These are phyloP conservation scores for Sungouiella blattae DNA, from an alignment of 805 yeast species.

Conservation along the genomic window DNA sequence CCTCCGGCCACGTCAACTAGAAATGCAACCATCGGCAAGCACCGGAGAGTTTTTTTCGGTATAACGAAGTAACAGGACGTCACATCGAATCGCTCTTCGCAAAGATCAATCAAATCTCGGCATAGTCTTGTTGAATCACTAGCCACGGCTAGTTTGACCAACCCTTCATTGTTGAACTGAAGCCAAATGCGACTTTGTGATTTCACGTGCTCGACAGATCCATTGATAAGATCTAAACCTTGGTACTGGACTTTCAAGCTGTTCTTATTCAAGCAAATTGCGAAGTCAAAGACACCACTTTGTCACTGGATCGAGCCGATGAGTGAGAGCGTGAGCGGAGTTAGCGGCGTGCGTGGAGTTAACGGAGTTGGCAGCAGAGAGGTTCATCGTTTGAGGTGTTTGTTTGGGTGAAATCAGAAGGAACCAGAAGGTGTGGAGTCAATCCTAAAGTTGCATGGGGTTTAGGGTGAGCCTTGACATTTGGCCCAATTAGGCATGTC, in stretches of 20 bases:
- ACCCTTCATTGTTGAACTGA: too few relatives aligned
- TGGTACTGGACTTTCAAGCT: neutral
- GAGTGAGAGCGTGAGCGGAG: too few relatives aligned
- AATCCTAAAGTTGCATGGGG: too few relatives aligned
- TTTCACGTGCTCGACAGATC: neutral
- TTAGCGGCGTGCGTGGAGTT: too few relatives aligned
- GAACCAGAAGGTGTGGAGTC: too few relatives aligned
- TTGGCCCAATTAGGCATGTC: too few relatives aligned
- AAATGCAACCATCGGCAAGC: conserved; percentile 3
- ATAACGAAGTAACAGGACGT: conserved; percentile 4
- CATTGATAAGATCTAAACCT: neutral
- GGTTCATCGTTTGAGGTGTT: too few relatives aligned
- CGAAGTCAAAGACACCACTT: conserved; percentile 32
- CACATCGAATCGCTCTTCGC: conserved; percentile 6
- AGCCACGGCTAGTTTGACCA: too few relatives aligned
- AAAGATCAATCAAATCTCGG: conserved; percentile 12
- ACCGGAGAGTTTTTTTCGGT: conserved; percentile 4
- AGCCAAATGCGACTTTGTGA: too few relatives aligned
- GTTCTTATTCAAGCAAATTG: conserved; percentile 10
- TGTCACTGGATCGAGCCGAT: conserved; percentile 8
- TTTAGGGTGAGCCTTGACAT: too few relatives aligned
- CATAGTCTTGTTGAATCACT: conserved; percentile 3
- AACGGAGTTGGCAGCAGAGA: too few relatives aligned
- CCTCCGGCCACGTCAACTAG: conserved; percentile 7
- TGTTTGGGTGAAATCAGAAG: too few relatives aligned